A percentile compares a stretch with the other conserved stretches of the same genome.
Conservation (phyloP, 345 rosid genomes). For the Ailanthus altissimus region DNA sequence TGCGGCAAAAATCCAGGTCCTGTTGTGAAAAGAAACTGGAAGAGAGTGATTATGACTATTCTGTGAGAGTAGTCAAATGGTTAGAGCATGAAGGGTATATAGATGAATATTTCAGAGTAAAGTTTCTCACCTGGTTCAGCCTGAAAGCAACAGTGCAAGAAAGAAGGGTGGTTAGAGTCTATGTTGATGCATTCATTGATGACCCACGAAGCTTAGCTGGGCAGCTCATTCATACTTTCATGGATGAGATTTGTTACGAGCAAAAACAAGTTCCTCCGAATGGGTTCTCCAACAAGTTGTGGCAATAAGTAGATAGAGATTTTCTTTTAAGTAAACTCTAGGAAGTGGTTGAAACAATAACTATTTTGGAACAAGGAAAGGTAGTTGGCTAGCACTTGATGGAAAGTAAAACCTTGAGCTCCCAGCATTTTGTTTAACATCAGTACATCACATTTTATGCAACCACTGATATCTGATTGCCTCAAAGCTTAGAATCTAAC, state of each 20-base stretch:
- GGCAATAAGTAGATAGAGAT: constrained; percentile 28
- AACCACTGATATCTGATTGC: not conserved
- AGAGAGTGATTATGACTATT: constrained; percentile 49
- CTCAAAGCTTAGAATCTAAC: not conserved
- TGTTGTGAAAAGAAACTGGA: constrained; percentile 35
- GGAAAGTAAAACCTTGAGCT: not conserved
- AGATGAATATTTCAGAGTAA: constrained; percentile 49
- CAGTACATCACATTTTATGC: constrained; percentile 10
- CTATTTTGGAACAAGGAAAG: constrained; percentile 1
- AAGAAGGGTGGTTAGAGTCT: constrained; percentile 56
- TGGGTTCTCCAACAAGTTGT: constrained; percentile 32
- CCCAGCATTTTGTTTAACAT: not conserved
- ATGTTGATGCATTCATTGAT: constrained; percentile 45
- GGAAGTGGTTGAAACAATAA: not conserved
- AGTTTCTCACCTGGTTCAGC: constrained; percentile 71
- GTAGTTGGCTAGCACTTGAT: not conserved
- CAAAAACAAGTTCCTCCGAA: constrained; percentile 28
- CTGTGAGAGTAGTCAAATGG: constrained; percentile 50
- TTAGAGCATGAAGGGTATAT: constrained; percentile 53
- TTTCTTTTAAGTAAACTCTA: not conserved
- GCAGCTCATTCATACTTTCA: constrained; percentile 51
- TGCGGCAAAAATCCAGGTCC: constrained; percentile 18
- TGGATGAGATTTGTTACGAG: constrained; percentile 40
- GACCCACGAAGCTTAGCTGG: constrained; percentile 57
- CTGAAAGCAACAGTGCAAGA: constrained; percentile 56